Evolutionary conservation across 2,329 filamentous ascomycete genomes (phyloP).

Genomic region (Sporothrix globosa): DNA sequence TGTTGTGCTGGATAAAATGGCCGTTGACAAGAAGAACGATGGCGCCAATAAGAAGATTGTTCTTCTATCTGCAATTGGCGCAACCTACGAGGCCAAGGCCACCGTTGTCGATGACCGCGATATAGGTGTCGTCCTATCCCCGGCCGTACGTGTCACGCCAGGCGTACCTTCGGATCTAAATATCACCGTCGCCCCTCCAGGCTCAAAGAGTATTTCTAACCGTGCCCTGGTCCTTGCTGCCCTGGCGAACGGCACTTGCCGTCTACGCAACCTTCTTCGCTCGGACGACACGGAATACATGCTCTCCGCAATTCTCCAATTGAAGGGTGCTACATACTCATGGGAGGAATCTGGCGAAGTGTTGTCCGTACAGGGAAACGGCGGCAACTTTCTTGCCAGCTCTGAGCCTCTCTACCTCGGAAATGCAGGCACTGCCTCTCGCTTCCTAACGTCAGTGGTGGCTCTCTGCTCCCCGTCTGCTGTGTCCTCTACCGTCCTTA

Average conservation of each 20-base stretch:
- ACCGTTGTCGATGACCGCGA: conserved; percentile 85
- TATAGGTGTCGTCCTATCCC: conserved; percentile 81
- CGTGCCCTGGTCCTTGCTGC: conserved; percentile 92
- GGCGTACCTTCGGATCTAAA: conserved; percentile 65
- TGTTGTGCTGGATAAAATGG: conserved; percentile 87
- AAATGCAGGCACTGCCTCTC: conserved; percentile 93
- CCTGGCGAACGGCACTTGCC: conserved; percentile 80
- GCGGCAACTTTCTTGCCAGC: conserved; percentile 79
- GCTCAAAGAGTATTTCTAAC: conserved; percentile 98
- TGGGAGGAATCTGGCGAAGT: conserved; percentile 97
- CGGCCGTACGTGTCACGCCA: conserved; percentile 73
- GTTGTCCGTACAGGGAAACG: conserved; percentile 84
- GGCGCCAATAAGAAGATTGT: conserved; percentile 95
- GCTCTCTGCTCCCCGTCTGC: conserved; percentile 73
- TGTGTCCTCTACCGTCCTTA: conserved; percentile 74
- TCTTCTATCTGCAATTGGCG: conserved; percentile 84
- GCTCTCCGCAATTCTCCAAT: conserved; percentile 83
- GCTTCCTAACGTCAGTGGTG: conserved; percentile 90
- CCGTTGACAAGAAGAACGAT: conserved; percentile 97
- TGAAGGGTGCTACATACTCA: conserved; percentile 83
- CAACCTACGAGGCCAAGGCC: conserved; percentile 83
- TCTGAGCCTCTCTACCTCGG: conserved; percentile 83
- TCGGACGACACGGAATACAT: conserved; percentile 98
- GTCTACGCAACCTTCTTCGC: conserved; percentile 88
- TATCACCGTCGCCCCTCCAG: conserved; percentile 82